Evolutionary conservation across 176 grass and related monocot species (phyloP).

Genomic region (Lolium perenne): DNA sequence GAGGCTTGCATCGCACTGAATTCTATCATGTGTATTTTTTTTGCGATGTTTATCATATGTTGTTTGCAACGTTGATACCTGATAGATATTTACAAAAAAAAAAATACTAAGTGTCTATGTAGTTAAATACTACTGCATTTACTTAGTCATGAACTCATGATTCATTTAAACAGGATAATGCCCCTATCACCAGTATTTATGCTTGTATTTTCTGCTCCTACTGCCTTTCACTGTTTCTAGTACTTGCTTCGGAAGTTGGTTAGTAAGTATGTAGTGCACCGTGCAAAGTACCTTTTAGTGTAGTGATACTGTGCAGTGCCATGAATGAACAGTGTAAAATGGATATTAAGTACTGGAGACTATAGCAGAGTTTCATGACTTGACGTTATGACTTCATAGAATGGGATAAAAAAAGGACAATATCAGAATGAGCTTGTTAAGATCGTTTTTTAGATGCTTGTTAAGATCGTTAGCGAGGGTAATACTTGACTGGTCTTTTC

Average conservation of each 20-base stretch:
- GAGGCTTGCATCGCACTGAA: background rate
- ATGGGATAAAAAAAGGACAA: background rate
- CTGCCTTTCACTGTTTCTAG: background rate
- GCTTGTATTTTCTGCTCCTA: conserved; percentile 16
- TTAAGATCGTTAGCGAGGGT: too few species aligned
- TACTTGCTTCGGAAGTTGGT: background rate
- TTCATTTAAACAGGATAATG: conserved; percentile 11
- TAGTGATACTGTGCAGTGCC: background rate
- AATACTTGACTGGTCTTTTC: background rate
- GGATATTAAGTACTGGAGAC: background rate
- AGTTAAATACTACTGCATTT: conserved; percentile 1
- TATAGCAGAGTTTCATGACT: conserved; percentile 8
- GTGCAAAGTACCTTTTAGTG: background rate
- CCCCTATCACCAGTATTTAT: background rate
- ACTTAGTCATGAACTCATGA: background rate
- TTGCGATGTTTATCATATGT: background rate
- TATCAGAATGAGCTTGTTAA: background rate
- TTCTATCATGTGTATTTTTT: too few species aligned
- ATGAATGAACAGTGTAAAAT: background rate
- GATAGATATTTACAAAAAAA: background rate
- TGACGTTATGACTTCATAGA: background rate
- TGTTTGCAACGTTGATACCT: background rate
- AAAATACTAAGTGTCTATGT: background rate
- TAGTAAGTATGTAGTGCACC: background rate
- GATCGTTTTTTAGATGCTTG: too few species aligned